phyloP scores from a whole-genome alignment of 202 grass and related monocot species.

The Musa balbisiana region DNA sequence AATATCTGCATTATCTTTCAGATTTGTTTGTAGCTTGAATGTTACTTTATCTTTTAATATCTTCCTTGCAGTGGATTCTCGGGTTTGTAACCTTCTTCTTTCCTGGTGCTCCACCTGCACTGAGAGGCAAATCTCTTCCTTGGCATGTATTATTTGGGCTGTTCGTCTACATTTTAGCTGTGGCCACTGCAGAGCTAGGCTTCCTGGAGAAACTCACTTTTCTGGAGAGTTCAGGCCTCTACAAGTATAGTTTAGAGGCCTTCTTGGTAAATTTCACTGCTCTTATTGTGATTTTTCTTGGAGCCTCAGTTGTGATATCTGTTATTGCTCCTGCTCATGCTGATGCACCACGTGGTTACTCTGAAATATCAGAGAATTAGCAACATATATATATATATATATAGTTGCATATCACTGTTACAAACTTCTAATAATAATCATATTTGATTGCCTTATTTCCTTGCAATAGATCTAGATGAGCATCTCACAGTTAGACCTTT shows the following conservation, averaged over 20 bases:
- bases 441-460: background rate
- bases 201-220: slow-evolving; percentile 71
- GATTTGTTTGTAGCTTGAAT: background rate
- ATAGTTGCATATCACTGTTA: background rate
- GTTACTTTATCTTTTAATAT: background rate
- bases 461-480: too few relatives aligned
- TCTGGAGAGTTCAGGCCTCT: slow-evolving; percentile 40
- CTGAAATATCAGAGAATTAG: slow-evolving; percentile 22
- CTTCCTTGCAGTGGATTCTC: slow-evolving; percentile 40
- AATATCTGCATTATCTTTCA: too few relatives aligned
- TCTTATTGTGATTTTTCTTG: slow-evolving; percentile 40
- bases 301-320: slow-evolving; percentile 40
- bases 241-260: slow-evolving; percentile 42
- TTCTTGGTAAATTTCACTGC: slow-evolving; percentile 49
- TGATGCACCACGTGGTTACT: slow-evolving; percentile 34
- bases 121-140: slow-evolving; percentile 29
- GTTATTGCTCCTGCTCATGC: slow-evolving; percentile 36
- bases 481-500: too few relatives aligned
- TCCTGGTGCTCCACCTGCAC: slow-evolving; percentile 29
- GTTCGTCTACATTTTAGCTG: slow-evolving; percentile 33
- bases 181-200: slow-evolving; percentile 47
- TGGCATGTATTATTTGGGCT: slow-evolving; percentile 44
- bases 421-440: background rate
- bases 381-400: background rate
- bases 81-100: slow-evolving; percentile 51